Percentiles rank a stretch among this genome's conserved stretches.
Conservation (phyloP, 129 eudicot species). For the Centella asiatica region DNA sequence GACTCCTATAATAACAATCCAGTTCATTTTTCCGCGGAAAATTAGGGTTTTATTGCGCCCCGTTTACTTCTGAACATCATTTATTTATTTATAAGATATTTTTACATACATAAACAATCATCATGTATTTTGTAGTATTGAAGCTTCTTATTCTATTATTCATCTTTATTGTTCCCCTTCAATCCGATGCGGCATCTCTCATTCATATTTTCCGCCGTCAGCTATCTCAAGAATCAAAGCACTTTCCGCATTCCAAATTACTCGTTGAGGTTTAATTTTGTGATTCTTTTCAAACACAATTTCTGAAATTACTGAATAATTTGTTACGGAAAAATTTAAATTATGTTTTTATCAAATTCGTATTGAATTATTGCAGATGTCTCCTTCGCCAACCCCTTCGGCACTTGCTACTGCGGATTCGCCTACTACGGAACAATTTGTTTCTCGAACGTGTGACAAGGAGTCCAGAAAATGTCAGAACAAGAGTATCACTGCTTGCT, state of each 20-base stretch:
- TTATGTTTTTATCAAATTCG: background rate
- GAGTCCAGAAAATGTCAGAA: slow-evolving; percentile 30
- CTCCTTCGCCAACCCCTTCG: slow-evolving; percentile 44
- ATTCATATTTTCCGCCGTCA: slow-evolving; percentile 1
- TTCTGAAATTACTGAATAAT: too few relatives aligned
- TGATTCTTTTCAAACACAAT: background rate
- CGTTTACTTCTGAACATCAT: too few relatives aligned
- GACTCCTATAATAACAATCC: too few relatives aligned
- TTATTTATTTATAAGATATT: too few relatives aligned
- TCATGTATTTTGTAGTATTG: slow-evolving; percentile 4
- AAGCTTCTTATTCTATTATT: background rate
- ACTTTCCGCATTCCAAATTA: background rate
- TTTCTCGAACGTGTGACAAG: slow-evolving; percentile 21
- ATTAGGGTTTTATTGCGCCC: too few relatives aligned
- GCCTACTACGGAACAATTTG: slow-evolving; percentile 12
- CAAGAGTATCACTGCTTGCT: slow-evolving; percentile 39
- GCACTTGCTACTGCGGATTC: slow-evolving; percentile 12
- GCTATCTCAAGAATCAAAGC: background rate
- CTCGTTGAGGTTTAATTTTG: background rate
- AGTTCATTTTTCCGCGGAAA: too few relatives aligned
- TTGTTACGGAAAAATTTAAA: too few relatives aligned
- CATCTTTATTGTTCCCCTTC: slow-evolving; percentile 1
- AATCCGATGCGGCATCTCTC: slow-evolving; percentile 7
- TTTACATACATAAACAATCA: background rate
- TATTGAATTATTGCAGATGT: slow-evolving; percentile 15